Evolutionary conservation across 2,329 filamentous ascomycete species (phyloP).

Genomic region (Sarocladium kiliense): DNA sequence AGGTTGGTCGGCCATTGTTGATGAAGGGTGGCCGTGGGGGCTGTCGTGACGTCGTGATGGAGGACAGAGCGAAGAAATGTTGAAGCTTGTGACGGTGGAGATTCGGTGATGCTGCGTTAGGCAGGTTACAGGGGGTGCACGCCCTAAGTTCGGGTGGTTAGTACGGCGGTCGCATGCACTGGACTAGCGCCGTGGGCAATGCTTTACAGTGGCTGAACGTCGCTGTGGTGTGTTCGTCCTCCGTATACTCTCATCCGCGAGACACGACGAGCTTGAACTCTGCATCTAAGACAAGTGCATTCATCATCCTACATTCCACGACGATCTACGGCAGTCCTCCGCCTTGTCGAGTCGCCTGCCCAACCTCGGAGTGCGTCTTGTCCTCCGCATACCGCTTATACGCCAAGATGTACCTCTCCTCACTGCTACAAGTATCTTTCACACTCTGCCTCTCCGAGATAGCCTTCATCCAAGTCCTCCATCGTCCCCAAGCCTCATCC

Average conservation of each 20-base stretch:
- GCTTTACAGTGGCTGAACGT: background rate
- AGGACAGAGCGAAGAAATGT: background rate
- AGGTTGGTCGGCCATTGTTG: conserved; percentile 34
- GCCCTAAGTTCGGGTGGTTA: no score
- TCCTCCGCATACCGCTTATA: conserved; percentile 66
- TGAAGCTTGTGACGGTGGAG: conserved; percentile 3
- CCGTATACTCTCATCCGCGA: no score
- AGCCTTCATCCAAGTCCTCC: conserved; percentile 59
- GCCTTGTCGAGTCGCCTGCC: conserved; percentile 58
- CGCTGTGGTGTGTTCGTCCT: background rate
- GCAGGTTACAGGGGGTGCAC: no score
- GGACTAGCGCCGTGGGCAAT: no score
- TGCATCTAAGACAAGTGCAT: no score
- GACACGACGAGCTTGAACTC: no score
- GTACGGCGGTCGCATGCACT: background rate
- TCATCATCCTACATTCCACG: no score
- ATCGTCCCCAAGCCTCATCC: conserved; percentile 57
- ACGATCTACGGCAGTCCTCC: conserved; percentile 49
- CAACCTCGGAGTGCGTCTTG: conserved; percentile 56
- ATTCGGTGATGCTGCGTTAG: background rate
- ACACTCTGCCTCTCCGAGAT: conserved; percentile 57
- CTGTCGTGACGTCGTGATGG: background rate
- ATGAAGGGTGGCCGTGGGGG: background rate
- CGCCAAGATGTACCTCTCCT: conserved; percentile 60
- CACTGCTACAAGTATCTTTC: conserved; percentile 61